Evolutionary conservation across 768 basidiomycete genomes (phyloP).

Genomic region (Mycena epipterygia): DNA sequence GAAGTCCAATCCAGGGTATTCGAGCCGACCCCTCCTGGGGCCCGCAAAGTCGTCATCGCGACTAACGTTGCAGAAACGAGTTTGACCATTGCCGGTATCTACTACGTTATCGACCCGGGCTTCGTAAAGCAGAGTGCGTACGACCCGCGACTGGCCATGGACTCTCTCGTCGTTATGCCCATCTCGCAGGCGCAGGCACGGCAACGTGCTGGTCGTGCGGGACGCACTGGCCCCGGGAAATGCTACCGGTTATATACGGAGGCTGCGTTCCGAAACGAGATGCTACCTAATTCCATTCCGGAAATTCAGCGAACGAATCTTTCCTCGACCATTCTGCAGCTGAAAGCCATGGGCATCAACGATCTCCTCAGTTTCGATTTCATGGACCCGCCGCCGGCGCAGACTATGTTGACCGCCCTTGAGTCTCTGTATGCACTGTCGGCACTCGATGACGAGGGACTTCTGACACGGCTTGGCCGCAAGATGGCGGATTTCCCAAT

Average conservation of each 20-base stretch:
- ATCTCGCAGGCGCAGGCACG: slow-evolving; percentile 99
- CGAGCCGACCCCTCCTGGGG: slow-evolving; percentile 96
- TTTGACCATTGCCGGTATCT: slow-evolving; percentile 98
- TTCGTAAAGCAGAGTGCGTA: slow-evolving; percentile 99
- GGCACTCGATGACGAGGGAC: slow-evolving; percentile 96
- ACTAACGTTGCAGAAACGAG: slow-evolving; percentile 99
- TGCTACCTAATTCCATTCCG: slow-evolving; percentile 97
- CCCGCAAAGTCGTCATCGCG: slow-evolving; percentile 99
- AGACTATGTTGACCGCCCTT: slow-evolving; percentile 96
- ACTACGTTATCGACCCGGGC: slow-evolving; percentile 98
- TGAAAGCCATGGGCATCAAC: slow-evolving; percentile 99
- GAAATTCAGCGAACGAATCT: slow-evolving; percentile 98
- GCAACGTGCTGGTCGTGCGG: slow-evolving; percentile 95
- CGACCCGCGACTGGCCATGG: slow-evolving; percentile 97
- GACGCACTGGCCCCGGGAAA: slow-evolving; percentile 98
- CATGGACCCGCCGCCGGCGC: slow-evolving; percentile 98
- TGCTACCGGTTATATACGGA: slow-evolving; percentile 99
- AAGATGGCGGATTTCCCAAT: slow-evolving; percentile 99
- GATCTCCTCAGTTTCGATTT: slow-evolving; percentile 98
- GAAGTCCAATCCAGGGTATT: slow-evolving; percentile 99
- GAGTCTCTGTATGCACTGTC: slow-evolving; percentile 96
- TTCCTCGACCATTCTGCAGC: slow-evolving; percentile 90
- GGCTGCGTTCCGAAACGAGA: slow-evolving; percentile 98
- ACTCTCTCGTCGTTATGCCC: slow-evolving; percentile 98
- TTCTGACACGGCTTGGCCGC: slow-evolving; percentile 92